Evolutionary conservation across 2,329 filamentous ascomycete species (phyloP).

Genomic region (Colletotrichum plurivorum): DNA sequence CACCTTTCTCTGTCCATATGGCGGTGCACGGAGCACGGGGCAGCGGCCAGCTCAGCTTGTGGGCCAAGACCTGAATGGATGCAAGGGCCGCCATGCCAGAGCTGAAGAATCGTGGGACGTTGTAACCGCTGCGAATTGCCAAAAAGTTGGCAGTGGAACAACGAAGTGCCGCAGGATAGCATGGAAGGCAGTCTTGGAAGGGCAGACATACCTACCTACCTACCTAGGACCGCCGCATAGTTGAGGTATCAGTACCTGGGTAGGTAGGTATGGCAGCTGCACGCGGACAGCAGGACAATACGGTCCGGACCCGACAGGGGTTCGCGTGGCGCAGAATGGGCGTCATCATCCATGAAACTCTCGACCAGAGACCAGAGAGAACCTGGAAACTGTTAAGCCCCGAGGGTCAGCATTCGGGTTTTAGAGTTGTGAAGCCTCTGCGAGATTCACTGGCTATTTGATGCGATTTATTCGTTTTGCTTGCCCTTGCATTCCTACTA

Average conservation of each 20-base stretch:
- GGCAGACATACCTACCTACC: too few relatives aligned
- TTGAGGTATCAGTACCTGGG: too few relatives aligned
- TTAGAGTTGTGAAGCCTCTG: too few relatives aligned
- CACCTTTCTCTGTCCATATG: not conserved
- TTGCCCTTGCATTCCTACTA: too few relatives aligned
- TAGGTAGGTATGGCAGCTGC: not conserved
- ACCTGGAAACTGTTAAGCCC: not conserved
- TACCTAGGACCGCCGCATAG: too few relatives aligned
- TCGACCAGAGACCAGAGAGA: conserved; percentile 14
- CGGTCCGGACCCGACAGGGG: conserved; percentile 14
- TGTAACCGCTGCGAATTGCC: conserved; percentile 8
- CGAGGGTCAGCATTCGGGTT: too few relatives aligned
- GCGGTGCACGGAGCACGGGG: conserved; percentile 16
- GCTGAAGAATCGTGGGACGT: conserved; percentile 9
- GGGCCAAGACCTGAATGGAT: conserved; percentile 5
- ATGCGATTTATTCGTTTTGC: too few relatives aligned
- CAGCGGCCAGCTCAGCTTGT: conserved; percentile 28
- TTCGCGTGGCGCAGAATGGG: conserved; percentile 12
- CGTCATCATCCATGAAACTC: conserved; percentile 34
- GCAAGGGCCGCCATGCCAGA: conserved; percentile 27
- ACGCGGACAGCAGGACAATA: conserved; percentile 15
- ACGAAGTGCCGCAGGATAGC: conserved; percentile 1
- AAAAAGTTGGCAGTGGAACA: conserved; percentile 8
- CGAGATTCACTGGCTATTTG: too few relatives aligned
- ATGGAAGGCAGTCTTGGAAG: not conserved